Evolutionary conservation across 768 basidiomycete species (phyloP).

Genomic region (Tylopilus plumbeoviolaceoides): DNA sequence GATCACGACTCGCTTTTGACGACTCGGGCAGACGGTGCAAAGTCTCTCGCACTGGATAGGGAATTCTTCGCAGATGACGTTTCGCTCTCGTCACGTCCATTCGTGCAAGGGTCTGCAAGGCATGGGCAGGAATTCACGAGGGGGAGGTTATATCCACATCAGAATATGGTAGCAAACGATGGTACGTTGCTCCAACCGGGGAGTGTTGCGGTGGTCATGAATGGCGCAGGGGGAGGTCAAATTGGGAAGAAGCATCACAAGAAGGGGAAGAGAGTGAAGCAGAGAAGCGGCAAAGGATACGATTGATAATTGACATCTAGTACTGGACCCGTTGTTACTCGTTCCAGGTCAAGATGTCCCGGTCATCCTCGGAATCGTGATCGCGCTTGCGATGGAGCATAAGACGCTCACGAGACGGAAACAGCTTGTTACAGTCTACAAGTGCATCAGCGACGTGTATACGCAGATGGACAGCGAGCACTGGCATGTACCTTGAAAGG

Average conservation of each 20-base stretch:
- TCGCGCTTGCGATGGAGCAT: constrained; percentile 72
- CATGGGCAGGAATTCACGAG: constrained; percentile 62
- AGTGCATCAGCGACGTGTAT: not conserved
- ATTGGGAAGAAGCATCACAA: constrained; percentile 82
- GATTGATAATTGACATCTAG: constrained; percentile 43
- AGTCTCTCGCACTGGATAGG: constrained; percentile 69
- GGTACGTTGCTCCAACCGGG: constrained; percentile 56
- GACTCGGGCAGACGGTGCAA: constrained; percentile 37
- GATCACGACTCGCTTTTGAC: constrained; percentile 24
- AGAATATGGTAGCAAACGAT: constrained; percentile 73
- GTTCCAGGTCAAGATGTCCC: constrained; percentile 71
- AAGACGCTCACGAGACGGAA: constrained; percentile 64
- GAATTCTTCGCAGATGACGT: constrained; percentile 72
- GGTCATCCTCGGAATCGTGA: constrained; percentile 54
- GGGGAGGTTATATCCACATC: constrained; percentile 73
- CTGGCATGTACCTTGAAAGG: constrained; percentile 49
- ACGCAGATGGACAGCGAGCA: not conserved
- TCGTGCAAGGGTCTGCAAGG: constrained; percentile 56
- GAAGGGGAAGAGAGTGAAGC: constrained; percentile 75
- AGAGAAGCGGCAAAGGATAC: constrained; percentile 91
- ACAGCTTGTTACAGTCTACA: constrained; percentile 65
- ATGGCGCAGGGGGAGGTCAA: constrained; percentile 26
- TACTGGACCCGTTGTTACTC: constrained; percentile 30
- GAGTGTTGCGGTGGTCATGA: constrained; percentile 34
- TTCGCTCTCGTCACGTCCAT: constrained; percentile 53